Evolutionary conservation across 1,139 yeast species (phyloP), one percentile per base, ranked within the genome.

Genomic region (Candida dubliniensis): DNA sequence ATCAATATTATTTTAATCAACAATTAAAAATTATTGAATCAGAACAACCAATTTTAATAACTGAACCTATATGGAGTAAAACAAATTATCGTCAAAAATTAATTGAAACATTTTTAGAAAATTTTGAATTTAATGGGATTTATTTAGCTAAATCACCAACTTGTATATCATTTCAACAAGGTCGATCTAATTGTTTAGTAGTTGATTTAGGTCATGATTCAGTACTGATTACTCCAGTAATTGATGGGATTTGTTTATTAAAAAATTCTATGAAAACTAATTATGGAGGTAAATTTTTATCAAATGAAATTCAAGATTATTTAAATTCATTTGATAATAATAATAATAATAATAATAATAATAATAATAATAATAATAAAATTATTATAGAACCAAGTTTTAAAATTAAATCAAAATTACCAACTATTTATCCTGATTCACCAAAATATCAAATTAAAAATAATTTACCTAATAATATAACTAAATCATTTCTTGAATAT

Each of bases 161-260:
- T 0, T 88, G 96, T 66, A 83, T 89, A 1, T 84, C 96, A 6
- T 93, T 93, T 67, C 95, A 96, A 18, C 87, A 88, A 54, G 98
- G 98, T 3, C 79, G 96, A 61, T 93, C 96, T 36, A 89, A 87
- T 54, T 95, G 97, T 58, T 71, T 93, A 43, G 95, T 95, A 30
- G 96, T 95, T 34, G 98, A 95, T 63, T 69, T 91, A 36, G 99
- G 99, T 2, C 95, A 90, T 57, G 91, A 87, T 54, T 71, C 86
- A 1, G 76, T 84, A 12, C 82, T 93, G 44, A 96, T 87, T 2
- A 87, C 96, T 1, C 98, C 99, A 0, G 95, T 93, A 2, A 80
- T 91, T 43, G 99, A 93, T 65, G 99, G 99, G 3, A 79, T 93
- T 60, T 87, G 95, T 37, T 71, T 93, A 47, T 74, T 85, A 53